Evolutionary conservation across 345 rosid genomes (phyloP).

Genomic region (Toxicodendron radicans): DNA sequence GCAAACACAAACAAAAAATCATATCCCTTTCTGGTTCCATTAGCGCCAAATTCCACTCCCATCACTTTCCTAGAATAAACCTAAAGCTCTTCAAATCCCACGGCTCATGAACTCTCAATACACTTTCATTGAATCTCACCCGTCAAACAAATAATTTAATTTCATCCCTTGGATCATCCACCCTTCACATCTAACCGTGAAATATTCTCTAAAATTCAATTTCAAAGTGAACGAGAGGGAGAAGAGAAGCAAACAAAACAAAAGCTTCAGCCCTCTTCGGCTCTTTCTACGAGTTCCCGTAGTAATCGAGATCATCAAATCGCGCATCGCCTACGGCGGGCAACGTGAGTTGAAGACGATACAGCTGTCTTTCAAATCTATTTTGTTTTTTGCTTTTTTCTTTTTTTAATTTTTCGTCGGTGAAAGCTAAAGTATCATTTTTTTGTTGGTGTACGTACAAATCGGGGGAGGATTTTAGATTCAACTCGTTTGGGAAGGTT

Average conservation of each 20-base stretch:
- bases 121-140: constrained; percentile 18
- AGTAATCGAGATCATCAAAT: background rate
- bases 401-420: background rate
- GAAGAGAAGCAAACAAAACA: constrained; percentile 14
- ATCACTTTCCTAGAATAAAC: constrained; percentile 17
- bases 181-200: constrained; percentile 21
- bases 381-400: too few relatives aligned
- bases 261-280: background rate
- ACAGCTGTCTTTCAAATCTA: background rate
- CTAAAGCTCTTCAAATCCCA: constrained; percentile 29
- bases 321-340: background rate
- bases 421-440: background rate
- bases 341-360: background rate
- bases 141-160: constrained; percentile 37
- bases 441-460: background rate
- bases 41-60: constrained; percentile 53
- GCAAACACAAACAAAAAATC: background rate
- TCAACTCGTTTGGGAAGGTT: background rate
- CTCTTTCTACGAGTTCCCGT: background rate
- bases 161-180: constrained; percentile 29
- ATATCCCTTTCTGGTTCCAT: constrained; percentile 21
- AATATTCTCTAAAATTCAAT: constrained; percentile 20
- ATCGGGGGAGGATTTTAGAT: background rate
- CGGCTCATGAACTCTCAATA: constrained; percentile 9
- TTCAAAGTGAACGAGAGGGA: constrained; percentile 43